Evolutionary conservation across 192 early-diverging fungal species (phyloP).

Genomic region (Backusella mclennaniae): DNA sequence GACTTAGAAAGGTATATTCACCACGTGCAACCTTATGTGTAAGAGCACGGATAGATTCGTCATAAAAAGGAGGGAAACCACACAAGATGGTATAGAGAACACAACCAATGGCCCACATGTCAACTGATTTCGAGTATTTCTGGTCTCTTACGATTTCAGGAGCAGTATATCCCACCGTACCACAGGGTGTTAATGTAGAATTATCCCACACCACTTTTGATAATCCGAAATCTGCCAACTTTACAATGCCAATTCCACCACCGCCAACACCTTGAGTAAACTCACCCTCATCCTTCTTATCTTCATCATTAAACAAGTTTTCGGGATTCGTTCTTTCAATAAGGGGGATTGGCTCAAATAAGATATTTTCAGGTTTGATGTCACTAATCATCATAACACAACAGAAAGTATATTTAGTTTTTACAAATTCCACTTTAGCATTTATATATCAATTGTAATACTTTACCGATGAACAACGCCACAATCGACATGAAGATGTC

Average conservation of each 20-base stretch:
- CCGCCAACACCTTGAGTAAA: constrained; percentile 74
- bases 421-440: neutral
- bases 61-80: constrained; percentile 83
- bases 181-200: constrained; percentile 85
- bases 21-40: constrained; percentile 87
- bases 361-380: constrained; percentile 94
- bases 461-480: constrained; percentile 72
- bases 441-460: neutral
- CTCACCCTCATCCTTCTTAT: constrained; percentile 72
- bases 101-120: constrained; percentile 88
- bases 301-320: constrained; percentile 49
- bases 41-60: constrained; percentile 72
- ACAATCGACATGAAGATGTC: constrained; percentile 79
- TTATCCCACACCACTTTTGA: constrained; percentile 85
- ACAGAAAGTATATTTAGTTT: neutral
- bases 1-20: constrained; percentile 80
- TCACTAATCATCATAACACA: constrained; percentile 52
- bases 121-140: constrained; percentile 77
- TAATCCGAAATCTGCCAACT: constrained; percentile 88
- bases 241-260: constrained; percentile 80
- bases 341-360: constrained; percentile 72
- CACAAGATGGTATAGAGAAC: constrained; percentile 82
- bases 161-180: constrained; percentile 91
- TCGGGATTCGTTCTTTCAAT: constrained; percentile 39
- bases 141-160: constrained; percentile 87